phyloP scores from a whole-genome alignment of 1,284 basidiomycete species.

The Apiotrichum akiyoshidainum region DNA sequence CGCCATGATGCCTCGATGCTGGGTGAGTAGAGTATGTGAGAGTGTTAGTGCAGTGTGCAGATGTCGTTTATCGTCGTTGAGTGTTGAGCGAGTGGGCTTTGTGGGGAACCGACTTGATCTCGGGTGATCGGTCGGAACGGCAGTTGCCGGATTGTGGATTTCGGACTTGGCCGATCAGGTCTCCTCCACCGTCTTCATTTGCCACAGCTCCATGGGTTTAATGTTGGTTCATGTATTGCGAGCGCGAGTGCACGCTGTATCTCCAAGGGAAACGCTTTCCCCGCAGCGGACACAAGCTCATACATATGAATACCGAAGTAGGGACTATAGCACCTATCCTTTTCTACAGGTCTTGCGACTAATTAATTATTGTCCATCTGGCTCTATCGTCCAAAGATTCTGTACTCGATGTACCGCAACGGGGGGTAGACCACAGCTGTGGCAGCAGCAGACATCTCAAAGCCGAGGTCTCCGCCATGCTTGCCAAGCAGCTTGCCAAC shows the following conservation, averaged over 20 bases:
- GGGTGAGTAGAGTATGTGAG: neutral
- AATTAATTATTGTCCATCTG: neutral
- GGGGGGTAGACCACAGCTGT: conserved; percentile 34
- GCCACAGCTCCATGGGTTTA: too few relatives aligned
- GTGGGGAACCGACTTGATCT: too few relatives aligned
- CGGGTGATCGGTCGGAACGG: too few relatives aligned
- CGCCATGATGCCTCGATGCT: neutral
- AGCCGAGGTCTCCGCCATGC: conserved; percentile 59
- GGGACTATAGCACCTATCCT: neutral
- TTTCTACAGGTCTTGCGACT: neutral
- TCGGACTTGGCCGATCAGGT: too few relatives aligned
- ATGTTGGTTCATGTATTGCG: too few relatives aligned
- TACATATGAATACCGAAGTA: too few relatives aligned
- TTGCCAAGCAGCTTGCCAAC: conserved; percentile 53
- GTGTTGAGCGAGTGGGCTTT: too few relatives aligned
- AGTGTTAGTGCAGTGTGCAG: neutral
- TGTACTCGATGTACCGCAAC: conserved; percentile 35
- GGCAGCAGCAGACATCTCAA: conserved; percentile 53
- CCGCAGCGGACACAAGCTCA: too few relatives aligned
- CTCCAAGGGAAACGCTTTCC: too few relatives aligned
- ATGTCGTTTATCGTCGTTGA: neutral
- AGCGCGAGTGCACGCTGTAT: too few relatives aligned
- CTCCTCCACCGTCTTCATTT: too few relatives aligned
- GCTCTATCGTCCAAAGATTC: conserved; percentile 26
- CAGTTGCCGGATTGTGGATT: too few relatives aligned